These are phyloP conservation scores for Cladosporium sp. DNA, from an alignment of 2,329 filamentous ascomycete genomes.

Conservation along the genomic window DNA sequence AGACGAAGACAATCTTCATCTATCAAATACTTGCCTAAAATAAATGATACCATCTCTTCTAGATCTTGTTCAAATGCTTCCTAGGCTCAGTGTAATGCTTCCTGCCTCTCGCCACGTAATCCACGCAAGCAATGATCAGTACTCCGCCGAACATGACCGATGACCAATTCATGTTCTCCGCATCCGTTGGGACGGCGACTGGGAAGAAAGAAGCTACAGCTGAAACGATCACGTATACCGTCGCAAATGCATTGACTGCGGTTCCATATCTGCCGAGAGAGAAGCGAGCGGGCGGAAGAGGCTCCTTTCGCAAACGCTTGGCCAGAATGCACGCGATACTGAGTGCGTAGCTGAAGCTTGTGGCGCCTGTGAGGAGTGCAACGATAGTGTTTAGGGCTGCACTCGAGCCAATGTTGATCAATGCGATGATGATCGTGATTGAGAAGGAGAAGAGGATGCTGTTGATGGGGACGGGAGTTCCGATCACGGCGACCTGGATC, in stretches of 20 bases:
- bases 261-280: slow-evolving; percentile 27
- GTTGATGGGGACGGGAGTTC: slow-evolving; percentile 26
- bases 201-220: slow-evolving; percentile 35
- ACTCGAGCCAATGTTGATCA: slow-evolving; percentile 11
- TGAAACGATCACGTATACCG: slow-evolving; percentile 31
- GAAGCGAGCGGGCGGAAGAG: slow-evolving; percentile 27
- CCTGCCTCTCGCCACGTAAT: slow-evolving; percentile 31
- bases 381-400: slow-evolving; percentile 17
- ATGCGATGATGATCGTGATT: slow-evolving; percentile 26
- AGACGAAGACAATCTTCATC: neutral
- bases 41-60: neutral
- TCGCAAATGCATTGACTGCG: slow-evolving; percentile 29
- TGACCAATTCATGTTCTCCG: slow-evolving; percentile 34
- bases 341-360: slow-evolving; percentile 37
- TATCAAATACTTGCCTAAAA: neutral
- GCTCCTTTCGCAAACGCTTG: slow-evolving; percentile 25
- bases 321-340: slow-evolving; percentile 38
- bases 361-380: slow-evolving; percentile 16
- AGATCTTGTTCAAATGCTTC: slow-evolving; percentile 10
- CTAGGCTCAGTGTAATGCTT: slow-evolving; percentile 14
- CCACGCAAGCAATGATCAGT: slow-evolving; percentile 28
- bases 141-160: slow-evolving; percentile 33
- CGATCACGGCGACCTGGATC: slow-evolving; percentile 4
- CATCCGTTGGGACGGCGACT: slow-evolving; percentile 28
- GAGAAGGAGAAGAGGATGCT: slow-evolving; percentile 29